Conservation (phyloP, 2,329 filamentous ascomycete genomes). For the Fusarium sp. region DNA sequence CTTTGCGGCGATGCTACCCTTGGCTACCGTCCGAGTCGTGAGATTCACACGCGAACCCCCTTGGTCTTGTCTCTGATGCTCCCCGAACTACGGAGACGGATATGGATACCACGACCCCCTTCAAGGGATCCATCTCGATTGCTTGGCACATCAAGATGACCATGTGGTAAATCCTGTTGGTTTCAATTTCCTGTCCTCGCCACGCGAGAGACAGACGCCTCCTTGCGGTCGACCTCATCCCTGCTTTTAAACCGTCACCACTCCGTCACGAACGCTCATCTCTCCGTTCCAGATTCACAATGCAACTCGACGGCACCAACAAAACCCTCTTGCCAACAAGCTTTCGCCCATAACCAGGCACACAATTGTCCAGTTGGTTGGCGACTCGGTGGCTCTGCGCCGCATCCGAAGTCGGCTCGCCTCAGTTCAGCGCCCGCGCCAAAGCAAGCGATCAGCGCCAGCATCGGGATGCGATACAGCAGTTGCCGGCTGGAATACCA, state of each 20-base stretch:
- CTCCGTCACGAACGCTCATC: not conserved
- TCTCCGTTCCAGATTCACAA: not conserved
- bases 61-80: not conserved
- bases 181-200: not conserved
- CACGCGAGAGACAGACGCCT: constrained; percentile 6
- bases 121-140: constrained; percentile 2
- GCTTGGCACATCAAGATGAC: constrained; percentile 3
- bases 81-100: not conserved
- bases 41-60: not conserved
- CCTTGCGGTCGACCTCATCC: not conserved
- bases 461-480: constrained; percentile 35
- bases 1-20: not conserved
- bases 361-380: not conserved
- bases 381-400: not conserved
- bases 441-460: constrained; percentile 35
- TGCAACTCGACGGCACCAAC: constrained; percentile 3
- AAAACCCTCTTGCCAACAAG: not conserved
- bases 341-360: not conserved
- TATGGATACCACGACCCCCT: not conserved
- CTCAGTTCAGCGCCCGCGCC: constrained; percentile 30
- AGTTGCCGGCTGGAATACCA: constrained; percentile 28
- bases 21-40: not conserved
- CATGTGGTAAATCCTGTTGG: constrained; percentile 4
- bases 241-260: not conserved
- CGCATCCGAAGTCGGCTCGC: constrained; percentile 26